phyloP scores from a whole-genome alignment of 169 alveolate genomes.

The Pseudocohnilembus persalinus region DNA sequence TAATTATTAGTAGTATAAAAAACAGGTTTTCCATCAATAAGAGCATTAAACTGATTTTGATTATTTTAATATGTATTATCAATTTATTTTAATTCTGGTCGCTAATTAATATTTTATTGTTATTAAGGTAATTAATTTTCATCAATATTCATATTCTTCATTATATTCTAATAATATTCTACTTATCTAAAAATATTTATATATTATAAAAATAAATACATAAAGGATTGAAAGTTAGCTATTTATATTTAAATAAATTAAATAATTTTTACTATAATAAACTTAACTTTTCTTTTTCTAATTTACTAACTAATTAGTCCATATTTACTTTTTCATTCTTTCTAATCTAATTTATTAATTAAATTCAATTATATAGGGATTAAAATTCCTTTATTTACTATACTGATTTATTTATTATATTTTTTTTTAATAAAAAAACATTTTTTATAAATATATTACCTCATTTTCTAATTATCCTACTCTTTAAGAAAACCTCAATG shows the following conservation, averaged over 20 bases:
- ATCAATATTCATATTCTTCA: not conserved
- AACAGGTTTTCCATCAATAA: not conserved
- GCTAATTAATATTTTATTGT: too few relatives aligned
- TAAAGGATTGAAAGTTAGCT: not conserved
- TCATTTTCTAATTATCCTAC: constrained; percentile 72
- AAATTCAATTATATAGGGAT: too few relatives aligned
- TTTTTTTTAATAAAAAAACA: too few relatives aligned
- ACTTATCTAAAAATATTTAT: not conserved
- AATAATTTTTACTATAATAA: not conserved
- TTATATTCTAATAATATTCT: not conserved
- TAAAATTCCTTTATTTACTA: too few relatives aligned
- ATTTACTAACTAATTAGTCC: not conserved
- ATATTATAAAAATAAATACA: too few relatives aligned
- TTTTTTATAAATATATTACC: constrained; percentile 14
- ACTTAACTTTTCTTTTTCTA: not conserved
- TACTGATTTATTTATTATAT: too few relatives aligned
- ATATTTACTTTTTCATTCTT: constrained; percentile 15
- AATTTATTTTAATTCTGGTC: too few relatives aligned
- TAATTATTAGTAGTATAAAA: too few relatives aligned
- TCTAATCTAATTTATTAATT: not conserved
- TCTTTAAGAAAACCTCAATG: constrained; percentile 80
- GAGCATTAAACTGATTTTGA: not conserved
- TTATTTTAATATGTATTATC: too few relatives aligned
- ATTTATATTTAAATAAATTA: too few relatives aligned
- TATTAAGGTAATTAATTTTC: not conserved